phyloP scores from a whole-genome alignment of 2,329 filamentous ascomycete species.

The Hymenoscyphus repandus region DNA sequence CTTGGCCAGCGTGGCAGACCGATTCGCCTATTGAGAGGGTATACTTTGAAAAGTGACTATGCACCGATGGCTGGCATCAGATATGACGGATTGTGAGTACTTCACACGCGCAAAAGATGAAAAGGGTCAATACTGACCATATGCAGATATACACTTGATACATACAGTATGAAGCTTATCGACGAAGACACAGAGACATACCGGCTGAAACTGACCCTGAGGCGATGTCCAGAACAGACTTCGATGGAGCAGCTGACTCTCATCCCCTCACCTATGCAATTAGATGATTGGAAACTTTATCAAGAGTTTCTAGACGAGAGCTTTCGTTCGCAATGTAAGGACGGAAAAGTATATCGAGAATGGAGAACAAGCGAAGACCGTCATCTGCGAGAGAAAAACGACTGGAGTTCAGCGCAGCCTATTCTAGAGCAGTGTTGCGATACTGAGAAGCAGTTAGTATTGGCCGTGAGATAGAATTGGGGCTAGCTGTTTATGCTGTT shows the following conservation, averaged over 20 bases:
- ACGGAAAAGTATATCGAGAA: no score
- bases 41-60: conserved; percentile 44
- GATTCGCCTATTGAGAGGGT: conserved; percentile 49
- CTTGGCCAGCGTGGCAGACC: conserved; percentile 44
- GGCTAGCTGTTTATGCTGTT: no score
- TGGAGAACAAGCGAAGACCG: background rate
- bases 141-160: conserved; percentile 43
- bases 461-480: no score
- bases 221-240: conserved; percentile 39
- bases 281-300: conserved; percentile 52
- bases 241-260: conserved; percentile 38
- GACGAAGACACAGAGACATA: conserved; percentile 37
- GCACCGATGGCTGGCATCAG: conserved; percentile 48
- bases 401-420: background rate
- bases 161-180: conserved; percentile 40
- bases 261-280: conserved; percentile 48
- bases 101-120: background rate
- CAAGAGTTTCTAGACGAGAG: conserved; percentile 39
- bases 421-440: background rate
- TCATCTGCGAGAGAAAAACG: background rate
- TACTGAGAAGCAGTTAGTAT: no score
- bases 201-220: conserved; percentile 41
- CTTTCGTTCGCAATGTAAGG: no score
- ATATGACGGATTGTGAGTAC: conserved; percentile 52
- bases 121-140: conserved; percentile 4